Base-by-base conservation (phyloP, 371 early-diverging fungal species). In the Chytridium lagenaria region DNA sequence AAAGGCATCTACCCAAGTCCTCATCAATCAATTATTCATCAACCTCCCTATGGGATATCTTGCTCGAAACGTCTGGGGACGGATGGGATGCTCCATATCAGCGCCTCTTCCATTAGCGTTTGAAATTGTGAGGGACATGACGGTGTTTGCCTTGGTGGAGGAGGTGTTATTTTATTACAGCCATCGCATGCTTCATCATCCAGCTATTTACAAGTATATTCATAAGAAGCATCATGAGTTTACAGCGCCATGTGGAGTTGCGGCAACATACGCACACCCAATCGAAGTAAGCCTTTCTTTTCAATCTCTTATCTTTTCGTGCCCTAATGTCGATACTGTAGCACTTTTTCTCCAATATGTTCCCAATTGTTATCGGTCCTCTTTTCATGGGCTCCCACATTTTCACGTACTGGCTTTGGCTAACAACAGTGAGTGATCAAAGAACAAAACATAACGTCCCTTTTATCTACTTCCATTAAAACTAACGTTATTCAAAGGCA, bases 211-310 rank as follows among this genome's bases (percentile, higher is more conserved):
- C 84, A 90, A 90, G 74, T 78, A 84, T 65, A 88, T 95, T 59
- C 96, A 95, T 86, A 95, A 95, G 83, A 79, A 90, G 30, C 96
- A 95, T 83, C 96, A 95, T 84, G 94, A 94, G 79, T 95, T 91
- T 81, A 87, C 92, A 59, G 92, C 94, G 19, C 95, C 96, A 38
- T 92, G 94, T 52, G 96, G 94, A 55, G 36, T 78, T 19, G 70
- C 72, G 10, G 64, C 72, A 1, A 72, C 64, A 2, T 78, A 68
- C 33, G 78, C 75, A 1, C 78, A 78, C 39, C 78, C 78, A 3
- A 7, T 75, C n/a, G 78, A 78, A 50, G 70, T 69, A 59, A 3
- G 59, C 5, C 33, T 31, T 50, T 19, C 44, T 10, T 15, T 57
- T 57, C 30, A 22, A 26, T 16, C 5, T 44, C 68, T 10, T 40